Evolutionary conservation across 208 protist genomes (phyloP).

Genomic region (Trypanosoma platydactyli): DNA sequence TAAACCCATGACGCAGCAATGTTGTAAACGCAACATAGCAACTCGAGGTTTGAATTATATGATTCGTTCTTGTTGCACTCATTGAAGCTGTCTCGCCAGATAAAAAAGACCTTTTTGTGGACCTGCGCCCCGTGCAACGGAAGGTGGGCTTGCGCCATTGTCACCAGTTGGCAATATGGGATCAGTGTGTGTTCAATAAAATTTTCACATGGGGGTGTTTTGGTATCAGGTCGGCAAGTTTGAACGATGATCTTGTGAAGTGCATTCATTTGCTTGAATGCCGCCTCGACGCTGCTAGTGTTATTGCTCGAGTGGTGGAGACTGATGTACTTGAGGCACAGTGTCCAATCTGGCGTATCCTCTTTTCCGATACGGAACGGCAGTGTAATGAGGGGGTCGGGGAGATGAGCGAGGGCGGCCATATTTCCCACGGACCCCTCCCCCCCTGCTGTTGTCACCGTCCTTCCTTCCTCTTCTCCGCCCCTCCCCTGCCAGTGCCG

Average conservation of each 20-base stretch:
- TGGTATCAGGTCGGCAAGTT: constrained; percentile 53
- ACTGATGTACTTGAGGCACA: constrained; percentile 64
- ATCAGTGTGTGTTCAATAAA: constrained; percentile 72
- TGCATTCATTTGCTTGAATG: constrained; percentile 64
- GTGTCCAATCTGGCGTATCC: constrained; percentile 62
- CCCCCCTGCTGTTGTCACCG: not conserved
- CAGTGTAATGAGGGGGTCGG: constrained; percentile 66
- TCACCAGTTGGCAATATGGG: constrained; percentile 69
- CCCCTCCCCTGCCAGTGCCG: not conserved
- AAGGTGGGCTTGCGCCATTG: constrained; percentile 77
- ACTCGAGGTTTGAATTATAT: constrained; percentile 67
- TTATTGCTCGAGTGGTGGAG: constrained; percentile 68
- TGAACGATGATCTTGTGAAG: constrained; percentile 70
- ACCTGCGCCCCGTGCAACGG: constrained; percentile 58
- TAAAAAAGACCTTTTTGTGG: constrained; percentile 54
- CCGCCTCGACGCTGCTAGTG: constrained; percentile 50
- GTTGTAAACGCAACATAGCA: constrained; percentile 85
- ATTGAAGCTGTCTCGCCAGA: constrained; percentile 78
- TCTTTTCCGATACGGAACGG: constrained; percentile 74
- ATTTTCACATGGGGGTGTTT: constrained; percentile 46
- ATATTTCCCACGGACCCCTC: constrained; percentile 11
- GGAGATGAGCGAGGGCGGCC: constrained; percentile 38
- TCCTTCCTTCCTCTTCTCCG: not conserved
- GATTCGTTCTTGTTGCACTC: constrained; percentile 58
- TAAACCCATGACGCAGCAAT: constrained; percentile 69